Conservation (phyloP, 1,139 yeast species). For the Taphrina confusa region DNA sequence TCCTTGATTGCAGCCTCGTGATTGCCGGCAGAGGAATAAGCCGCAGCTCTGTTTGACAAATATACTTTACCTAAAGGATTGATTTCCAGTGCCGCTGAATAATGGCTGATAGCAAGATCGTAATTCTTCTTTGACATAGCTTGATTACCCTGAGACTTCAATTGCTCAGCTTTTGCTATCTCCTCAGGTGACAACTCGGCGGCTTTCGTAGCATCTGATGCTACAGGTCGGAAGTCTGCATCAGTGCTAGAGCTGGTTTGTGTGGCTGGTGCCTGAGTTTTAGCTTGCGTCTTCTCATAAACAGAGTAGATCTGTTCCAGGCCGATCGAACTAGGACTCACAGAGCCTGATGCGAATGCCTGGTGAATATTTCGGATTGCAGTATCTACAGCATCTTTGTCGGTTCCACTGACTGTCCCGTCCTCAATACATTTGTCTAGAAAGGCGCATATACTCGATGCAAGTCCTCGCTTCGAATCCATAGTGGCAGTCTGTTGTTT, state of each 20-base stretch:
- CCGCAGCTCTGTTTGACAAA: slow-evolving; percentile 95
- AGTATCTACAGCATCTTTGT: slow-evolving; percentile 87
- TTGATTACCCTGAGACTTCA: slow-evolving; percentile 85
- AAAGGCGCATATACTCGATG: slow-evolving; percentile 60
- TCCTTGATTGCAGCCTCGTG: slow-evolving; percentile 79
- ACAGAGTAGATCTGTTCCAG: slow-evolving; percentile 44
- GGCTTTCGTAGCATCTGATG: slow-evolving; percentile 26
- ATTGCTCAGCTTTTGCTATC: slow-evolving; percentile 41
- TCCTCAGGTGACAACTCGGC: slow-evolving; percentile 34
- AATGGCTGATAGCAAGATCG: slow-evolving; percentile 67
- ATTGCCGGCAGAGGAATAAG: slow-evolving; percentile 74
- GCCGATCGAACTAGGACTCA: slow-evolving; percentile 1
- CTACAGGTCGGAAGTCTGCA: slow-evolving; percentile 42
- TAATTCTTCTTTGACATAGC: slow-evolving; percentile 82
- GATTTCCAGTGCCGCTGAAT: slow-evolving; percentile 76
- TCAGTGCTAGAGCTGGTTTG: slow-evolving; percentile 5
- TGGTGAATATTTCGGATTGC: slow-evolving; percentile 62
- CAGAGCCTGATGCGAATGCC: slow-evolving; percentile 2
- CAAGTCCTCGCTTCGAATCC: slow-evolving; percentile 29
- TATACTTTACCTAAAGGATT: slow-evolving; percentile 77
- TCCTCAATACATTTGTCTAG: slow-evolving; percentile 61
- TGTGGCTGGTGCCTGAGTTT: slow-evolving; percentile 41
- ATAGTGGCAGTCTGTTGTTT: no score
- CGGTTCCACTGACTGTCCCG: slow-evolving; percentile 73
- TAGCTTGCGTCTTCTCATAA: slow-evolving; percentile 42